Evolutionary conservation across 371 early-diverging fungal species (phyloP).

Genomic region (Mycotypha africana): DNA sequence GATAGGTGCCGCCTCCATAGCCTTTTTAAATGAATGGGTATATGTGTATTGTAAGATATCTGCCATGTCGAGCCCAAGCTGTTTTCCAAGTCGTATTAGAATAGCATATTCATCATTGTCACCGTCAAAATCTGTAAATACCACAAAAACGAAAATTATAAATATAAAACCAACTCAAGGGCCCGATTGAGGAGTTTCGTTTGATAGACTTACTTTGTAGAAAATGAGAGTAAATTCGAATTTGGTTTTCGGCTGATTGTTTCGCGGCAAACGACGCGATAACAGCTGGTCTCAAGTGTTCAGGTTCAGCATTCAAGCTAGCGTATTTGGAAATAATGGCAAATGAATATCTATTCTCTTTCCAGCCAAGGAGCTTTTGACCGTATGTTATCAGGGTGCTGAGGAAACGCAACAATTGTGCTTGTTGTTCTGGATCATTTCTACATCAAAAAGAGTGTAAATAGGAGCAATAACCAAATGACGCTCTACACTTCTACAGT

Average conservation of each 20-base stretch:
- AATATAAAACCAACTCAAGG: too few species aligned
- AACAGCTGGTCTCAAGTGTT: conserved; percentile 8
- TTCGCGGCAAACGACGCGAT: conserved; percentile 19
- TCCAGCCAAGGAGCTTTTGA: conserved; percentile 7
- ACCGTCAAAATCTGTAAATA: conserved; percentile 16
- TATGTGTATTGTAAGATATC: conserved; percentile 4
- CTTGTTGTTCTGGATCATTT: background rate
- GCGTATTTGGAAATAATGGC: conserved; percentile 12
- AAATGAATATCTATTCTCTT: conserved; percentile 3
- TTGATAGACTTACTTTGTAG: conserved; percentile 11
- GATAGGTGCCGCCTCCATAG: background rate
- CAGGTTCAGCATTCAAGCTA: conserved; percentile 3
- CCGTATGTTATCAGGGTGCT: conserved; percentile 17
- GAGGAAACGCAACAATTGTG: conserved; percentile 9
- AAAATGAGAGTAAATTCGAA: conserved; percentile 15
- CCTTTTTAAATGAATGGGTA: conserved; percentile 6
- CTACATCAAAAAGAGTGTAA: too few species aligned
- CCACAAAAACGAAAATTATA: too few species aligned
- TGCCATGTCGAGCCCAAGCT: conserved; percentile 10
- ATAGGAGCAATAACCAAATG: too few species aligned
- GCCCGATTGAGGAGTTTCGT: too few species aligned
- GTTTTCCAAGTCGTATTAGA: conserved; percentile 14
- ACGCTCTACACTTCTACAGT: too few species aligned
- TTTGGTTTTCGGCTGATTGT: conserved; percentile 9
- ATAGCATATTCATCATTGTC: conserved; percentile 17